These are phyloP conservation scores for Aspergillus sp. DNA, from an alignment of 2,329 filamentous ascomycete genomes.

Conservation along the genomic window DNA sequence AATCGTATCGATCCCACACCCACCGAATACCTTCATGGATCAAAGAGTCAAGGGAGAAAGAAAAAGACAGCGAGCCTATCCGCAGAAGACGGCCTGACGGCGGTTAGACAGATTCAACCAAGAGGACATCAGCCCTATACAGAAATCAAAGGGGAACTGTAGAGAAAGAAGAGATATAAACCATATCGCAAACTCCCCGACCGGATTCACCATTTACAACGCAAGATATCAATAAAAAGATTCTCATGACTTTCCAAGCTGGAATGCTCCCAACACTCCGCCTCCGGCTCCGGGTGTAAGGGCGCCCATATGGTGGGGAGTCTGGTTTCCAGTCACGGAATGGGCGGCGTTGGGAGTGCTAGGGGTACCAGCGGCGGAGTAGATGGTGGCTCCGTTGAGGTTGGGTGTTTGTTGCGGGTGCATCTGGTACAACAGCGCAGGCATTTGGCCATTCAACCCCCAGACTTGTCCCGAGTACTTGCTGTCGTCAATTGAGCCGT, in stretches of 20 bases:
- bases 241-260: slow-evolving; percentile 26
- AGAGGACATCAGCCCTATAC: no score
- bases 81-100: slow-evolving; percentile 1
- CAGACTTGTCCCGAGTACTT: slow-evolving; percentile 87
- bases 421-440: slow-evolving; percentile 42
- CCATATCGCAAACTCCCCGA: slow-evolving; percentile 8
- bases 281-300: slow-evolving; percentile 74
- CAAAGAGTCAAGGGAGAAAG: slow-evolving; percentile 6
- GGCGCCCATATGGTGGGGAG: slow-evolving; percentile 56
- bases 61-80: slow-evolving; percentile 11
- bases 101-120: not conserved
- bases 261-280: slow-evolving; percentile 71
- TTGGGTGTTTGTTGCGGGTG: slow-evolving; percentile 48
- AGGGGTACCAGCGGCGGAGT: slow-evolving; percentile 49
- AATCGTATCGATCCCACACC: slow-evolving; percentile 22
- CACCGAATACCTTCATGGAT: slow-evolving; percentile 2
- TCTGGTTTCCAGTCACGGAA: slow-evolving; percentile 44
- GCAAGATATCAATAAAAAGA: slow-evolving; percentile 1
- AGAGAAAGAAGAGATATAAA: slow-evolving; percentile 6
- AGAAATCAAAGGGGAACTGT: no score
- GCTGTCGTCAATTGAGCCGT: slow-evolving; percentile 69
- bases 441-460: slow-evolving; percentile 74
- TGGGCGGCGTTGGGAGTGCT: slow-evolving; percentile 64
- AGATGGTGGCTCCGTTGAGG: slow-evolving; percentile 51
- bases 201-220: slow-evolving; percentile 5